Evolutionary conservation across 495 filamentous ascomycete genomes (phyloP).

Genomic region (Neurospora tetrasperma): DNA sequence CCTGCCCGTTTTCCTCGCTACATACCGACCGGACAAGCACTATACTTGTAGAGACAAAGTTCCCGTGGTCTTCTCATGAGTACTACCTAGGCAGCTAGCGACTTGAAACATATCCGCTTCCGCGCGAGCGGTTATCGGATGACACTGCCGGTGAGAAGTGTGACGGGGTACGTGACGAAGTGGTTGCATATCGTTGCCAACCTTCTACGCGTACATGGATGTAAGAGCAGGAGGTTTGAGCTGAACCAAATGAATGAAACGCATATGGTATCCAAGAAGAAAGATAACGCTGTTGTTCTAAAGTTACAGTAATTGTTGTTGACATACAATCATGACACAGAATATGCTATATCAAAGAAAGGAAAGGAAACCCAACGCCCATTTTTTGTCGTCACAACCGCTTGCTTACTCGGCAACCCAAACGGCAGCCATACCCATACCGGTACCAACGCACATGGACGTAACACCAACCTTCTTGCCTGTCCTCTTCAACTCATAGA

Average conservation of each 20-base stretch:
- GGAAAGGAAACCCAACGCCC: neutral
- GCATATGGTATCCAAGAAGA: neutral
- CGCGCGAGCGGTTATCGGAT: neutral
- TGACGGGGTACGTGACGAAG: neutral
- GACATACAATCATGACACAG: neutral
- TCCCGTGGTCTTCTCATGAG: neutral
- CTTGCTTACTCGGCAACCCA: conserved; percentile 55
- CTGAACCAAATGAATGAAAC: neutral
- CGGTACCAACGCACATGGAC: conserved; percentile 91
- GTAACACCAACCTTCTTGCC: conserved; percentile 80
- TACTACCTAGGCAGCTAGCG: neutral
- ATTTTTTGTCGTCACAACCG: neutral
- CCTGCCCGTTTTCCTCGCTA: neutral
- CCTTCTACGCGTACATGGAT: too few species aligned
- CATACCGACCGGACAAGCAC: neutral
- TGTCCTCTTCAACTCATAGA: conserved; percentile 77
- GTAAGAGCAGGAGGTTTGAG: too few species aligned
- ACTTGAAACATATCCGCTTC: neutral
- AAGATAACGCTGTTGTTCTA: neutral
- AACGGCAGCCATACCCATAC: conserved; percentile 67
- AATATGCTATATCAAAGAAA: neutral
- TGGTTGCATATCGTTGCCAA: neutral
- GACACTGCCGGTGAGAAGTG: neutral
- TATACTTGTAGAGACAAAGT: neutral
- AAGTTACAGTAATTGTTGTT: neutral